These are phyloP conservation scores for Botrytis hyacinthi DNA, from an alignment of 2,329 filamentous ascomycete genomes.

Conservation along the genomic window DNA sequence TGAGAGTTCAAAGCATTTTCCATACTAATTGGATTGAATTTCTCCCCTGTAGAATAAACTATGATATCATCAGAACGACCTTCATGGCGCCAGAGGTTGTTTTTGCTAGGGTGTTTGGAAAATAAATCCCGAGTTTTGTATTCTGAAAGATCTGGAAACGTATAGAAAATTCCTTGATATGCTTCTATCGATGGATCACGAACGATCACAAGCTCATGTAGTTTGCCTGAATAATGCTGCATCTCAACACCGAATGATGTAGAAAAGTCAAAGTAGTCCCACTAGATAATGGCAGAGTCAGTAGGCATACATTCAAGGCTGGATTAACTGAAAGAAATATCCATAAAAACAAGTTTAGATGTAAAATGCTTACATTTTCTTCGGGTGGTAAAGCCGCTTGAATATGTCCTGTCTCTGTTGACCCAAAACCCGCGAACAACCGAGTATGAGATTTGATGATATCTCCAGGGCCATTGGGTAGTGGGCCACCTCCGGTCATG, in stretches of 20 bases:
- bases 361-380: not conserved
- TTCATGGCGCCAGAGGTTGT: slow-evolving; percentile 39
- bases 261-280: slow-evolving; percentile 16
- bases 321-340: not conserved
- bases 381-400: not conserved
- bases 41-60: slow-evolving; percentile 45
- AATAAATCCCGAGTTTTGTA: slow-evolving; percentile 43
- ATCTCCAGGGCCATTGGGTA: slow-evolving; percentile 1
- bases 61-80: slow-evolving; percentile 45
- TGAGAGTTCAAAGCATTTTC: slow-evolving; percentile 39
- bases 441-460: not conserved
- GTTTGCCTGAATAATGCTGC: not conserved
- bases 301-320: not conserved
- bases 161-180: slow-evolving; percentile 39
- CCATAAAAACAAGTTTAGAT: no score
- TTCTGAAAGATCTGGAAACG: slow-evolving; percentile 38
- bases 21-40: slow-evolving; percentile 44
- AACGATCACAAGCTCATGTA: slow-evolving; percentile 35
- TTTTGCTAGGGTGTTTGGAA: slow-evolving; percentile 39
- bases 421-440: not conserved
- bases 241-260: slow-evolving; percentile 9
- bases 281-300: not conserved
- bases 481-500: slow-evolving; percentile 2
- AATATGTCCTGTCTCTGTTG: slow-evolving; percentile 13
- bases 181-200: slow-evolving; percentile 5